Evolutionary conservation across 306 rosid species (phyloP).

Genomic region (barrel medic (Medicago truncatula)): DNA sequence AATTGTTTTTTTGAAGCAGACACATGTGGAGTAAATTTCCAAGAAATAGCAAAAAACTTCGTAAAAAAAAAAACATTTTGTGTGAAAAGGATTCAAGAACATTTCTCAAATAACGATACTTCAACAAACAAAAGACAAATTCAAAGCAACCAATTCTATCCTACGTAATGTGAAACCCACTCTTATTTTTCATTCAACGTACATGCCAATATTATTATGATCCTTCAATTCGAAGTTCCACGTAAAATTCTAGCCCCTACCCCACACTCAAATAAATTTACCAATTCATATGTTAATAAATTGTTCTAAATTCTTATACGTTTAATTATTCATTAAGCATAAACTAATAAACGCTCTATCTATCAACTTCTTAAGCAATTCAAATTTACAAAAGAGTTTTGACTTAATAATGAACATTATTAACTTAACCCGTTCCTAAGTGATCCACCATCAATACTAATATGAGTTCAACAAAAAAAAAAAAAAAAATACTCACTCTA

Average conservation of each 20-base stretch:
- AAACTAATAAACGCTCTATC: neutral
- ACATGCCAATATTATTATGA: conserved; percentile 1
- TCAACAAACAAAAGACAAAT: conserved; percentile 33
- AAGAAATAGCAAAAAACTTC: neutral
- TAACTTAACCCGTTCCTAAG: neutral
- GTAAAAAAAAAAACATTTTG: neutral
- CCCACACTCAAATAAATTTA: neutral
- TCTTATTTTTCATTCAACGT: conserved; percentile 9
- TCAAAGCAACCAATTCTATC: conserved; percentile 40
- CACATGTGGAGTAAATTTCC: conserved; percentile 27
- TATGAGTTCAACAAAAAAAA: neutral
- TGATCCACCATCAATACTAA: neutral
- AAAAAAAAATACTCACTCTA: too few relatives aligned
- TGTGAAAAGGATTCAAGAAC: conserved; percentile 18
- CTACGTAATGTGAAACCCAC: neutral
- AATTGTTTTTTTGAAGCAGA: neutral
- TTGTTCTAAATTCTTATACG: neutral
- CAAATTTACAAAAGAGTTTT: neutral
- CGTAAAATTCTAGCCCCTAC: conserved; percentile 5
- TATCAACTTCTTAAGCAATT: neutral
- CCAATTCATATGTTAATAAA: neutral
- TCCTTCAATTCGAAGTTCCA: conserved; percentile 17
- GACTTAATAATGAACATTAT: neutral
- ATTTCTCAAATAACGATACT: conserved; percentile 27
- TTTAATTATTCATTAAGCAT: neutral